These are phyloP conservation scores for Fomitopsis schrenkii DNA, from an alignment of 1,284 basidiomycete species.

Conservation along the genomic window DNA sequence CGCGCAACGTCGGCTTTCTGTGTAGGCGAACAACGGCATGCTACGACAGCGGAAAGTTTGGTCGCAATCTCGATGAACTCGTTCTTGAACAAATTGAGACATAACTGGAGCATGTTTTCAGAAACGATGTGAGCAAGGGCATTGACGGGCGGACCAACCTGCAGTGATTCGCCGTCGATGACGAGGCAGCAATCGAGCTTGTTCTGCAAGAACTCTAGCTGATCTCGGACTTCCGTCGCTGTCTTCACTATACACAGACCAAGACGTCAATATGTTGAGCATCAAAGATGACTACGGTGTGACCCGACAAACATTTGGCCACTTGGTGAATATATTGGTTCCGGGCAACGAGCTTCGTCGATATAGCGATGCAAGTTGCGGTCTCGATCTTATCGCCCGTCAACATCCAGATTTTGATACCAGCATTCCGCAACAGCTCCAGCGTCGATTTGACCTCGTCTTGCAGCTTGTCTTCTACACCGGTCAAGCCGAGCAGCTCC, in stretches of 20 bases:
- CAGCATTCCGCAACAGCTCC: slow-evolving; percentile 92
- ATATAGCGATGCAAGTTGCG: slow-evolving; percentile 97
- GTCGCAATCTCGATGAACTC: slow-evolving; percentile 97
- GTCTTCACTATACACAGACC: slow-evolving; percentile 62
- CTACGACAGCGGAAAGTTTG: slow-evolving; percentile 94
- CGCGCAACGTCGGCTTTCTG: slow-evolving; percentile 98
- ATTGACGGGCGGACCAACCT: slow-evolving; percentile 42
- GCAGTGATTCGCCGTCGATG: slow-evolving; percentile 97
- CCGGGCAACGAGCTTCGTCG: slow-evolving; percentile 92
- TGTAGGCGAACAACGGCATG: slow-evolving; percentile 97
- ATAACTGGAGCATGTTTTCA: slow-evolving; percentile 52
- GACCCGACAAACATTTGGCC: slow-evolving; percentile 69
- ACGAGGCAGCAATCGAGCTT: slow-evolving; percentile 98
- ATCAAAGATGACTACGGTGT: not conserved
- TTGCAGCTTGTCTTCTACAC: slow-evolving; percentile 98
- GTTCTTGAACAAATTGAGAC: slow-evolving; percentile 83
- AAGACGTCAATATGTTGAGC: slow-evolving; percentile 2
- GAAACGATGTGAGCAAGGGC: not conserved
- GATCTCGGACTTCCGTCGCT: slow-evolving; percentile 77
- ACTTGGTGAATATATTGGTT: slow-evolving; percentile 99
- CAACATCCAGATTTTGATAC: slow-evolving; percentile 99
- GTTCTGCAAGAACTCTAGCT: slow-evolving; percentile 93
- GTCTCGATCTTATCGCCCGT: slow-evolving; percentile 99
- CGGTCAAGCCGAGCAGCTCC: slow-evolving; percentile 91
- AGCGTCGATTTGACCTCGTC: slow-evolving; percentile 95